A percentile compares a stretch with the other conserved stretches of the same genome.
These are phyloP conservation scores for Trichosanthes cucumerina DNA, from an alignment of 306 rosid species.

Conservation along the genomic window DNA sequence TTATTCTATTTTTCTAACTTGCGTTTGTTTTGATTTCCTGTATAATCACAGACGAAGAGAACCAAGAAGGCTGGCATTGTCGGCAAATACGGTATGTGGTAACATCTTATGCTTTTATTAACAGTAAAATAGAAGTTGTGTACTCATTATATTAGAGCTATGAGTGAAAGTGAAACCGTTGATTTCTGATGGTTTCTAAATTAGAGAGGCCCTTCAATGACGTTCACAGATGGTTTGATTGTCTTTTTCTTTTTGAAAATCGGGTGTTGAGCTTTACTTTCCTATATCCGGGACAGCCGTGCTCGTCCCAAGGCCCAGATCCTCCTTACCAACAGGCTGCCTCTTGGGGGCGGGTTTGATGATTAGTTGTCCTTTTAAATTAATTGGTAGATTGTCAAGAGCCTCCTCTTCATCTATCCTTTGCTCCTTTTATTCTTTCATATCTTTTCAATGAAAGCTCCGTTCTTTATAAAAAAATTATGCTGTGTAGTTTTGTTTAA, in stretches of 20 bases:
- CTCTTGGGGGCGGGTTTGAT: too few species aligned
- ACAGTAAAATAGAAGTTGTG: neutral
- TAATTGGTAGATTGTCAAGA: neutral
- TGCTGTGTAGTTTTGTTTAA: neutral
- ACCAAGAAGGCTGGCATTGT: constrained; percentile 90
- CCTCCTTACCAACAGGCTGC: too few species aligned
- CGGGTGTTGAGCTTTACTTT: too few species aligned
- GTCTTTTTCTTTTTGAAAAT: too few species aligned
- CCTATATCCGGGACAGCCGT: too few species aligned
- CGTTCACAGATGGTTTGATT: neutral
- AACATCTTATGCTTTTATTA: neutral
- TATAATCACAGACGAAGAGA: constrained; percentile 54
- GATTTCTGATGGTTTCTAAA: neutral
- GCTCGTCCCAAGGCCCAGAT: too few species aligned
- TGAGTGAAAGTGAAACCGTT: neutral
- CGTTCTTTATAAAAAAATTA: too few species aligned
- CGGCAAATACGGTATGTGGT: constrained; percentile 63
- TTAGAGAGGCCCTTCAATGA: neutral
- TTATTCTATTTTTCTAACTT: neutral
- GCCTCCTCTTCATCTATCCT: neutral
- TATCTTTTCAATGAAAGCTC: too few species aligned
- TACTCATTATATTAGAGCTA: neutral
- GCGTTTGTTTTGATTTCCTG: neutral
- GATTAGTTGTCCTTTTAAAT: neutral
- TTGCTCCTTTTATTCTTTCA: neutral